Evolutionary conservation across 768 basidiomycete genomes (phyloP).

Genomic region (Hydnomerulius pinastri): DNA sequence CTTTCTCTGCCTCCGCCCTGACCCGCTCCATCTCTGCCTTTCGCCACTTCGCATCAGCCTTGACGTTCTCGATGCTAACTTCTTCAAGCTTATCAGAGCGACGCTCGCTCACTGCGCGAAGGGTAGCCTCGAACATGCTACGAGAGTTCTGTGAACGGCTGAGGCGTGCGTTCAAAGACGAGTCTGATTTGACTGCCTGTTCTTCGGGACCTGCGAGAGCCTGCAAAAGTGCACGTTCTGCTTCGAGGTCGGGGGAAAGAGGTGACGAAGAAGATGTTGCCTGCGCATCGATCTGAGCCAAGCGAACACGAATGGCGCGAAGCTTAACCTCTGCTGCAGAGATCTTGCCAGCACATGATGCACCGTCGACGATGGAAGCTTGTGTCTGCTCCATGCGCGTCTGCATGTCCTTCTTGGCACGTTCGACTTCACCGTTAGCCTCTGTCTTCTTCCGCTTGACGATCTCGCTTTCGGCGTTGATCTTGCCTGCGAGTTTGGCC

Average conservation of each 20-base stretch:
- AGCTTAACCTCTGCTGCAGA: constrained; percentile 70
- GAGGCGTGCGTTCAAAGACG: constrained; percentile 57
- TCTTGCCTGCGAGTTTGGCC: constrained; percentile 77
- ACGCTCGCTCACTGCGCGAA: constrained; percentile 81
- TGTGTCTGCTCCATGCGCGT: constrained; percentile 71
- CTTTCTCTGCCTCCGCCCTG: constrained; percentile 65
- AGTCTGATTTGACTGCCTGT: constrained; percentile 57
- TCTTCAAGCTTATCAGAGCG: constrained; percentile 80
- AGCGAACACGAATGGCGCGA: constrained; percentile 59
- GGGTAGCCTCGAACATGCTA: constrained; percentile 83
- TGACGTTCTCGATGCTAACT: constrained; percentile 64
- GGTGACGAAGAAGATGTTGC: constrained; percentile 36
- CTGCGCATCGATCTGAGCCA: constrained; percentile 55
- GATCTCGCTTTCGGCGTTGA: constrained; percentile 60
- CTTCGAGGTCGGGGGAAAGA: constrained; percentile 61
- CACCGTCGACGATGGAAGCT: constrained; percentile 73
- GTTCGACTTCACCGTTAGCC: constrained; percentile 70
- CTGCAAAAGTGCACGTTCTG: constrained; percentile 69
- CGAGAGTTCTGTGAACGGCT: constrained; percentile 72
- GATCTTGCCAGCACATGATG: constrained; percentile 69
- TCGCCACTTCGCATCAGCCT: constrained; percentile 63
- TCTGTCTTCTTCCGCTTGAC: constrained; percentile 69
- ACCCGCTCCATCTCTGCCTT: constrained; percentile 72
- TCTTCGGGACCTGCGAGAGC: constrained; percentile 74
- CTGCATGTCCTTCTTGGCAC: constrained; percentile 72